Base-by-base conservation (phyloP, 441 rosid genomes). In the Pelargonium citronellum region DNA sequence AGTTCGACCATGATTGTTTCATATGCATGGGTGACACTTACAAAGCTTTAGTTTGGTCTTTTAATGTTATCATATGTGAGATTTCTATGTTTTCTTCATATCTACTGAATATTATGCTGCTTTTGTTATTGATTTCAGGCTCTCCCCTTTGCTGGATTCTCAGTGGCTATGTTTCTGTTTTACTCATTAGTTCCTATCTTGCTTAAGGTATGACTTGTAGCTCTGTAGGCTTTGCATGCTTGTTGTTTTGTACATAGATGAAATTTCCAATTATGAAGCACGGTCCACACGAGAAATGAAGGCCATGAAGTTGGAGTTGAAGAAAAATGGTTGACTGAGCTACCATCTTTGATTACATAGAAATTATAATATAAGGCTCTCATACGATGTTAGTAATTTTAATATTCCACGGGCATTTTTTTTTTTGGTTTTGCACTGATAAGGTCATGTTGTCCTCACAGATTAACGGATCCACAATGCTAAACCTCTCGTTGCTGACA, bases 141-240 rank as follows among this genome's bases (percentile, higher is more conserved):
- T 70, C 73, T 89, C 60, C 90, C 92, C n/a, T 92, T 87, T 71
- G 75, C 87, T 61, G 94, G 92, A 72, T 85, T 79, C 72, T 75
- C 98, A 7, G 9, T 84, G 66, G 85, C 91, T 1, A 82, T 86
- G 97, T 87, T 93, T 81, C 74, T 91, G 53, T 91, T 88, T 69
- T 91, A 91, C 87, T 88, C 97, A 0, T 77, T 86, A n/a, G 91
- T 93, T 75, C 92, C 96, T 0, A 57, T 93, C 74, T 76, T 93
- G 73, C 97, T 93, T 37, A 90, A 88, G 94, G 98, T 92, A 83
- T 58, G 70, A 19, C 67, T 70, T 61, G 41, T 9, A 61, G 22
- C 37, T 66, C 70, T 58, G 53, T 4, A 22, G 11, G 13, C 2
- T 69, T 53, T 62, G 22, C 10, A 16, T 30, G 22, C 66, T 49